A percentile compares a stretch with the other conserved stretches of the same genome.
These are phyloP conservation scores for Cercospora citrullina DNA, from an alignment of 2,329 filamentous ascomycete species.

Conservation along the genomic window DNA sequence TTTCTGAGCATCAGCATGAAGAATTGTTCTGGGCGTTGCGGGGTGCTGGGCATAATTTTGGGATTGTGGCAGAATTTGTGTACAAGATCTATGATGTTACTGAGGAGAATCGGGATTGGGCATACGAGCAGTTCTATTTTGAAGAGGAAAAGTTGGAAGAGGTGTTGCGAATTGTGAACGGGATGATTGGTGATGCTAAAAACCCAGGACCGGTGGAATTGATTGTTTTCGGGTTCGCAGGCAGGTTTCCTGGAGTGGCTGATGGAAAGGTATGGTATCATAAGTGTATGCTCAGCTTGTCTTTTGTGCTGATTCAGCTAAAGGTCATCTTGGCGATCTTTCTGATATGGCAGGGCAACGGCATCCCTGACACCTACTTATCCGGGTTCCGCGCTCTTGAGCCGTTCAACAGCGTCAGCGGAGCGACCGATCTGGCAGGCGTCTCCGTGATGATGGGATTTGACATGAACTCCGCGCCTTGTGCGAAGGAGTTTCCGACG, in stretches of 20 bases:
- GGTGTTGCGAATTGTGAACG: constrained; percentile 2
- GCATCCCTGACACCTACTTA: not conserved
- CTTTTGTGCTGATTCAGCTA: not conserved
- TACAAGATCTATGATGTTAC: constrained; percentile 11
- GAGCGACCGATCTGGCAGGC: not conserved
- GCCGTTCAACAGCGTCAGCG: not conserved
- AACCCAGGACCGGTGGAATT: not conserved
- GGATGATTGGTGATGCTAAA: not conserved
- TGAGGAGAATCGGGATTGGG: constrained; percentile 2
- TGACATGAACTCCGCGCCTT: not conserved
- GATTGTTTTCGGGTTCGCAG: not conserved
- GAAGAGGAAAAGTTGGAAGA: constrained; percentile 10
- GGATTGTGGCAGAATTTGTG: constrained; percentile 18
- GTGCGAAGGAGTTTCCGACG: not conserved
- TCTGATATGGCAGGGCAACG: not conserved
- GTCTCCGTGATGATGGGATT: not conserved
- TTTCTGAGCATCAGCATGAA: constrained; percentile 35
- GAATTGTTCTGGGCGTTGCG: constrained; percentile 23
- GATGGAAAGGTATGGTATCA: not conserved
- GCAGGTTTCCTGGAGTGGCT: not conserved
- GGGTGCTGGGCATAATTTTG: constrained; percentile 26
- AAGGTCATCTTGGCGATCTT: not conserved
- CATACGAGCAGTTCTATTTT: constrained; percentile 7
- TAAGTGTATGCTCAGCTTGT: not conserved
- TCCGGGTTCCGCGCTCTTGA: not conserved